These are phyloP conservation scores for Schoenoplectus tabernaemontani DNA, from an alignment of 202 grass and related monocot genomes.

Conservation along the genomic window DNA sequence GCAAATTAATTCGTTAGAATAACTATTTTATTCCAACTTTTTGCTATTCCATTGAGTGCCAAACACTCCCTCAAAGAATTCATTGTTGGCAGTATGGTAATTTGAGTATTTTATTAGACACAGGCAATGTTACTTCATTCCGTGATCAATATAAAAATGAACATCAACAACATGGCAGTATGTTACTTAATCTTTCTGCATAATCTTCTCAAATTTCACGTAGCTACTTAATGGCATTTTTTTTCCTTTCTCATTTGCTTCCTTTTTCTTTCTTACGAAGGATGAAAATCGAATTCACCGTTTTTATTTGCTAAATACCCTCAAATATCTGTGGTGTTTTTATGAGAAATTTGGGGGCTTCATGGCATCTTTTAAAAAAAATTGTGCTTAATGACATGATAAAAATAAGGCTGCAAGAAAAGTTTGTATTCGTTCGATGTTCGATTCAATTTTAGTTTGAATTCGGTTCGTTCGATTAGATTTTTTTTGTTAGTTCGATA, in stretches of 20 bases:
- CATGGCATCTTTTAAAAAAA: not conserved
- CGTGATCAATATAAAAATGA: not conserved
- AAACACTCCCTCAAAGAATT: not conserved
- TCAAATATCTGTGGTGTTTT: not conserved
- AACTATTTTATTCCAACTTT: no score
- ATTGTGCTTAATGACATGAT: not conserved
- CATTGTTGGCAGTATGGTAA: not conserved
- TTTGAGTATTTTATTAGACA: not conserved
- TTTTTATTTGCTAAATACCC: not conserved
- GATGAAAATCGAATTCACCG: not conserved
- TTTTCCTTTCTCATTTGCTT: no score
- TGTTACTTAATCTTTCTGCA: not conserved
- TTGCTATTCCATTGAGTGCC: no score
- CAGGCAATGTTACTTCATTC: not conserved
- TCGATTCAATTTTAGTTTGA: no score
- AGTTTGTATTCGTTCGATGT: no score
- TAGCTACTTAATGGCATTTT: not conserved
- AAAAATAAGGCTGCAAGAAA: no score
- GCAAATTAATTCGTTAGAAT: no score
- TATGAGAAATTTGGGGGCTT: not conserved
- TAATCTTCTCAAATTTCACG: not conserved
- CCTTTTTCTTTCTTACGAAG: no score
- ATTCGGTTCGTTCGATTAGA: no score
- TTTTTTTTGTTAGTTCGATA: no score
- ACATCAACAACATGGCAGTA: no score